Base-by-base conservation (phyloP, 1,284 basidiomycete genomes). In the Boletus semigastroideus region DNA sequence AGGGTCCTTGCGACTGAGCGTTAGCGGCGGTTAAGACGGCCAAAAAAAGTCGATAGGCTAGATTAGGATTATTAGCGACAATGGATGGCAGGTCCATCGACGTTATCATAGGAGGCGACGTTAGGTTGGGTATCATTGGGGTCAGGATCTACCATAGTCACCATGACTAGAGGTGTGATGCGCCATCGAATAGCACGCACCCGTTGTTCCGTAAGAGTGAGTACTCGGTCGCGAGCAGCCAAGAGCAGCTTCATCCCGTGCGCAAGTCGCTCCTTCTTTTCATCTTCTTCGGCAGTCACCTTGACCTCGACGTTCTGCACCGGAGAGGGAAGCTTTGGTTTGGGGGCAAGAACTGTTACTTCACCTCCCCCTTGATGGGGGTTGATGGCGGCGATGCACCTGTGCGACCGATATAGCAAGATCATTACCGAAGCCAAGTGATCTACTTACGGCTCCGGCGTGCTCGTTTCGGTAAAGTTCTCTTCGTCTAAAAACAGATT, bases 131-230 rank as follows among this genome's bases (percentile, higher is more conserved):
- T 47, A 78, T 69, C 56, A 71, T 56, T 30, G 75, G 74, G 22
- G 58, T 59, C 52, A 78, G 63, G 45, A 67, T 58, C 74, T 75
- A 48, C 43, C 11, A 31, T 39, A 42, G 36, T 39, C 34, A 51
- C 45, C n/a, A 30, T 46, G 30, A 37, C 43, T 20, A 11, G 28
- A 39, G 34, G 37, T 42, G 42, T 39, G 43, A 48, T 33, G 47
- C 10, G 14, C 12, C 7, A 27, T 31, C 6, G 3, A 38, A 43
- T 37, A 34, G 22, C 69, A 77, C 59, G 52, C 63, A 87, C 84
- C 54, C 86, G 79, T 73, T 86, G 84, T 72, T 90, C 87, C 34
- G 84, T 76, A 42, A 90, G 77, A 28, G 79, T 82, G 41, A 90
- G 77, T 27, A 84, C 85, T 49, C 87, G 82, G 54, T 82, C 78